Evolutionary conservation across 1,284 basidiomycete genomes (phyloP), one percentile per base, ranked within the genome.

Genomic region (Vanrija sp.): DNA sequence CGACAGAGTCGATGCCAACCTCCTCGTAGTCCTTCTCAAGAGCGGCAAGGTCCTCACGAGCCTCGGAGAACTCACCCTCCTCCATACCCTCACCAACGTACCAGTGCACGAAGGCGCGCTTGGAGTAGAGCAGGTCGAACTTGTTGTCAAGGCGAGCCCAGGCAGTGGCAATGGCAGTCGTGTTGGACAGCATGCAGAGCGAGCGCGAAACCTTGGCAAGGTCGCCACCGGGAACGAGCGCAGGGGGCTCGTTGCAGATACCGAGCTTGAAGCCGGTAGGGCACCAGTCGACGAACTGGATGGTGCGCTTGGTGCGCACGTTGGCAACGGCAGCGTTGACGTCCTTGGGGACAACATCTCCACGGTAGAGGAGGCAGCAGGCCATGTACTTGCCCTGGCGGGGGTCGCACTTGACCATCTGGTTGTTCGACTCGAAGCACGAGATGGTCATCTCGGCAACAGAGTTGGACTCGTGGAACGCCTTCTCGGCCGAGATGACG

Each of bases 51-150:
- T 97, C 94, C 79, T 97, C 94, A 64, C 94, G 88, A 24, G 93
- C 94, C 80, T 97, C 94, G 45, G 89, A 92, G 80, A 97, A 95
- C 79, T 98, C 94, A 73, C 94, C 93, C 80, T 97, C 94, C 77
- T 97, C 94, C 94, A 97, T 98, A 79, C 94, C 94, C 78, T 96
- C 93, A 65, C 93, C 93, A 60, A 92, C 89, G 67, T 94, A 95
- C 73, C 90, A 89, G 80, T 93, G 86, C 45, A 89, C 90, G 73
- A 94, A 94, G 56, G 86, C 91, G 76, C 87, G 88, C 79, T 88
- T 94, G 60, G 87, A 93, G 79, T 89, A 89, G 53, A 98, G 85
- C 66, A 98, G 83, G 77, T 98, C 95, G 76, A 98, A 99, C 80
- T 98, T 98, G 84, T 96, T 88, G 81, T 98, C 94, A 54, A 98